Evolutionary conservation across 768 basidiomycete species (phyloP).

Genomic region (Kwoniella shandongensis): DNA sequence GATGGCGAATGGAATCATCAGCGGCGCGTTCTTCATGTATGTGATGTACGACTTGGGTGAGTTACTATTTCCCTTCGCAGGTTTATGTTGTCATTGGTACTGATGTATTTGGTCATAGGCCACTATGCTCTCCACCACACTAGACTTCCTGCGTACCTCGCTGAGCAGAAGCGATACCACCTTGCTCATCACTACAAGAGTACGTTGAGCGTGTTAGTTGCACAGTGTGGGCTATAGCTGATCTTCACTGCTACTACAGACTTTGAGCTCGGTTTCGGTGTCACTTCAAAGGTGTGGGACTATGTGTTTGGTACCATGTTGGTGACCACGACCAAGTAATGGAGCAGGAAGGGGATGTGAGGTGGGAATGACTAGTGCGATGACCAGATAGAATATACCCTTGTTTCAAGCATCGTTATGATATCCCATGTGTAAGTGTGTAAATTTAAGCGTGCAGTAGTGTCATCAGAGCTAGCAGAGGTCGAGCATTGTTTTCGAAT

Average conservation of each 20-base stretch:
- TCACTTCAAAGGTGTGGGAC: conserved; percentile 93
- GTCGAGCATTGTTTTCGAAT: too few relatives aligned
- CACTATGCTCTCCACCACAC: conserved; percentile 94
- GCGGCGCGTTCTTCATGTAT: conserved; percentile 66
- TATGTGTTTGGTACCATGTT: conserved; percentile 74
- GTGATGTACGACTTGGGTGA: conserved; percentile 53
- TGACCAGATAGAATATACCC: too few relatives aligned
- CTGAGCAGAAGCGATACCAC: conserved; percentile 95
- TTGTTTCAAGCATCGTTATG: too few relatives aligned
- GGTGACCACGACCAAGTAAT: conserved; percentile 45
- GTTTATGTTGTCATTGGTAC: background rate
- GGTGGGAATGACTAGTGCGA: too few relatives aligned
- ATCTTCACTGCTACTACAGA: conserved; percentile 50
- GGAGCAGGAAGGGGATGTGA: too few relatives aligned
- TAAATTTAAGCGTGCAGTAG: too few relatives aligned
- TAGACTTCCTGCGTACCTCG: conserved; percentile 77
- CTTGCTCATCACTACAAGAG: conserved; percentile 96
- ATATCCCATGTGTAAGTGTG: too few relatives aligned
- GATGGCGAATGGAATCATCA: conserved; percentile 86
- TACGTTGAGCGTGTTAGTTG: conserved; percentile 31
- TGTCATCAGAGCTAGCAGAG: too few relatives aligned
- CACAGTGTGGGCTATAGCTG: conserved; percentile 11
- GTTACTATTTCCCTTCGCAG: background rate
- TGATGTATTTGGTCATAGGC: conserved; percentile 65
- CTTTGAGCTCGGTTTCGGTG: conserved; percentile 94